Conservation (phyloP, 805 yeast genomes). For the Metschnikowia gruessii region DNA sequence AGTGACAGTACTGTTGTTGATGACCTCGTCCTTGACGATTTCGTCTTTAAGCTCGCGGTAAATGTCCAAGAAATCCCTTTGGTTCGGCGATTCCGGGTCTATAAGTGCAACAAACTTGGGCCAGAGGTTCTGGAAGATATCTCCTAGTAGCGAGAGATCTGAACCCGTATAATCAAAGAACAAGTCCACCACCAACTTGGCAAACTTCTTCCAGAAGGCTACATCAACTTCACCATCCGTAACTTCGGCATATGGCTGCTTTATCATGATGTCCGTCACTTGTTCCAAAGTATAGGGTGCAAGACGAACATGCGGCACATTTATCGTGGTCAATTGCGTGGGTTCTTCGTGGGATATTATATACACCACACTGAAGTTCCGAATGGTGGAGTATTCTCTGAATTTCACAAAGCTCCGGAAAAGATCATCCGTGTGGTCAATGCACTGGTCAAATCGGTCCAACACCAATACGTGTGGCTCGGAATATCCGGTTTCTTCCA, state of each 20-base stretch:
- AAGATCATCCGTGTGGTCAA: constrained; percentile 41
- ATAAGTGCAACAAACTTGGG: constrained; percentile 31
- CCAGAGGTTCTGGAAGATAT: constrained; percentile 35
- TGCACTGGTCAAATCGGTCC: constrained; percentile 47
- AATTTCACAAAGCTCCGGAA: constrained; percentile 39
- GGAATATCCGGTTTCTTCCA: constrained; percentile 27
- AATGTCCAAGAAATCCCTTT: constrained; percentile 33
- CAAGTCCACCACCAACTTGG: constrained; percentile 45
- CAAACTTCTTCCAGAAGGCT: constrained; percentile 41
- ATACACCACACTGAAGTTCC: constrained; percentile 37
- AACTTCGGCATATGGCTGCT: constrained; percentile 6
- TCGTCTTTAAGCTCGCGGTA: constrained; percentile 31
- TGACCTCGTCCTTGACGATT: constrained; percentile 29
- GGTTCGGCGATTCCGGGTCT: constrained; percentile 18
- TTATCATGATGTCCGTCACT: constrained; percentile 33
- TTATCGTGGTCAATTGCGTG: constrained; percentile 33
- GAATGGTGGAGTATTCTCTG: constrained; percentile 39
- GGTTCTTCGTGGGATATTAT: constrained; percentile 42
- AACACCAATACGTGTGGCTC: constrained; percentile 44
- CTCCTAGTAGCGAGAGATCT: constrained; percentile 35
- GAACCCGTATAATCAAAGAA: constrained; percentile 46
- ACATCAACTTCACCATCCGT: constrained; percentile 3
- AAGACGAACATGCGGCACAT: constrained; percentile 43
- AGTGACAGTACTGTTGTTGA: constrained; percentile 30
- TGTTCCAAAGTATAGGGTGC: constrained; percentile 36